Conservation (phyloP, 306 rosid species). For the Trifolium pratense region DNA sequence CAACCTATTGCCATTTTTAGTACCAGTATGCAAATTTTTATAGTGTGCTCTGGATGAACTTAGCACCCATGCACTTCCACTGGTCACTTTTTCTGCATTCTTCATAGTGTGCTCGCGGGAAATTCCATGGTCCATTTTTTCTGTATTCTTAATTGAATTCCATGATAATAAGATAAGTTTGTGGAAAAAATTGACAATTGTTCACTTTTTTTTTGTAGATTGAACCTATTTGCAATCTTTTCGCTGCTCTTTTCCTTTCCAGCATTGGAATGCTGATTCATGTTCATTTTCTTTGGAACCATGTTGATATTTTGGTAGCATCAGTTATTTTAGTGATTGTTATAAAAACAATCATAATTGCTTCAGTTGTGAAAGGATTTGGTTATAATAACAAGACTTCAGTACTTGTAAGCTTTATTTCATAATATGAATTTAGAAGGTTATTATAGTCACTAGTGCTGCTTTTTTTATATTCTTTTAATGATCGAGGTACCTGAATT, state of each 20-base stretch:
- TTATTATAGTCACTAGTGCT: slow-evolving; percentile 1
- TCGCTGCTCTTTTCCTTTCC: slow-evolving; percentile 95
- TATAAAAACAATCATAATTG: slow-evolving; percentile 77
- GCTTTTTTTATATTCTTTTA: slow-evolving; percentile 20
- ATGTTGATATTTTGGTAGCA: slow-evolving; percentile 94
- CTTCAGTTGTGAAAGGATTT: slow-evolving; percentile 92
- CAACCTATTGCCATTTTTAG: neutral
- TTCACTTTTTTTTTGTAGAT: slow-evolving; percentile 59
- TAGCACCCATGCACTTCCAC: slow-evolving; percentile 21
- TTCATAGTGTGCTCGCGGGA: neutral
- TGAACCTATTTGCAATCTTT: slow-evolving; percentile 94
- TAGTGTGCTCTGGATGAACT: slow-evolving; percentile 23
- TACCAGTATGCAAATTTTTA: slow-evolving; percentile 4
- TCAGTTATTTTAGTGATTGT: slow-evolving; percentile 88
- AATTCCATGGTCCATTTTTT: slow-evolving; percentile 17
- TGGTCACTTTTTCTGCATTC: slow-evolving; percentile 28
- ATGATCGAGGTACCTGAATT: slow-evolving; percentile 27
- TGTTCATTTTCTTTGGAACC: slow-evolving; percentile 97
- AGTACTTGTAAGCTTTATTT: slow-evolving; percentile 74
- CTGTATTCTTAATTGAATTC: slow-evolving; percentile 31
- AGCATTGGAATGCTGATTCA: slow-evolving; percentile 98
- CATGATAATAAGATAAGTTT: slow-evolving; percentile 23
- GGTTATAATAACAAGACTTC: slow-evolving; percentile 92
- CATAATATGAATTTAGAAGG: slow-evolving; percentile 36
- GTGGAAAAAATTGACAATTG: slow-evolving; percentile 34